Base-by-base conservation (phyloP, 768 basidiomycete genomes). In the Kockovaella imperatae region DNA sequence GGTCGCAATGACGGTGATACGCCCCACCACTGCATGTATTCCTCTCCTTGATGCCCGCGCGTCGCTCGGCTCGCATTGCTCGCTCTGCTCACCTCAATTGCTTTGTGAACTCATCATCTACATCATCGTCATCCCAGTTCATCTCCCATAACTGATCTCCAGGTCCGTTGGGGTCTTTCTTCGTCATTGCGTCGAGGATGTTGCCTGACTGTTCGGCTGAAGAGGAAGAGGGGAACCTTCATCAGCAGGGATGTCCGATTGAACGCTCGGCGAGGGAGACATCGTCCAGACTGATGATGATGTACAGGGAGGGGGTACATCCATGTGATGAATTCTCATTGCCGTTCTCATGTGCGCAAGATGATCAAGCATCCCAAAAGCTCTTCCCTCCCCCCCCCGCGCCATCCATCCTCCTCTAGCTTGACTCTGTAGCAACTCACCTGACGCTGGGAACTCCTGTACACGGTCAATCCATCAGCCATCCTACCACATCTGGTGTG, bases 91-190 rank as follows among this genome's bases (percentile, higher is more conserved):
- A 91, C 95, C 95, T 81, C 59, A 99, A 75, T 73, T 95, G 89
- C 44, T 86, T 82, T 61, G 87, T 90, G 68, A 99, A 99, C 57
- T 95, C 89, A 60, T 96, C 91, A 69, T 93, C 93, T 53, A 95
- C 83, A 72, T 97, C 93, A 73, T 99, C 95, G 61, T 99, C 95
- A 64, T 99, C 95, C 95, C 95, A 99, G 69, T 96, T 96, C 60
- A 97, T 95, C 75, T 99, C 95, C 95, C 95, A 99, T 10, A 99
- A 75, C 64, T 89, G 87, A 71, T 95, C 83, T 15, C 86, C 85
- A 34, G 83, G 83, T n/a, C n/a, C n/a, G 28, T 83, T 83, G 60
- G 81, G 83, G 3, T 83, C 86, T 11, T 77, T 80, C 3, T 84
- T 84, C 2, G 84, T 83, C 3, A 82, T 79, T 2, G 81, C 77